A percentile compares a stretch with the other conserved stretches of the same genome.
phyloP scores from a whole-genome alignment of 805 yeast genomes.

The Candida germanica region DNA sequence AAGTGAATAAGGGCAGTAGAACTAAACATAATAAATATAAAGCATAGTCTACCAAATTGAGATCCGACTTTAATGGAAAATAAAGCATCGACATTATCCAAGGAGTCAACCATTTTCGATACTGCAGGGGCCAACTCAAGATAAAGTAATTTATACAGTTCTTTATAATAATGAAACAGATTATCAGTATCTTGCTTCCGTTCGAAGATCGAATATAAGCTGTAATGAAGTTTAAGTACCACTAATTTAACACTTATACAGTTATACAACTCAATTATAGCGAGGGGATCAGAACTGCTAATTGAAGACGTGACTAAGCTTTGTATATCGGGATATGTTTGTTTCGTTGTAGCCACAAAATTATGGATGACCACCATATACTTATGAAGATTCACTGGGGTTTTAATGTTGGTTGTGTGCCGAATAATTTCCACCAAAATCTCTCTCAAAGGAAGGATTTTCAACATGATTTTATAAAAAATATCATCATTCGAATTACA shows the following conservation, averaged over 20 bases:
- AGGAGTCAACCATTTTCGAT: background rate
- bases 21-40: slow-evolving; percentile 7
- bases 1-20: slow-evolving; percentile 9
- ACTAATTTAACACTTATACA: background rate
- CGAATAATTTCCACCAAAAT: slow-evolving; percentile 4
- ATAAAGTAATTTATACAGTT: background rate
- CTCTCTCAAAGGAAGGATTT: slow-evolving; percentile 7
- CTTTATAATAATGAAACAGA: slow-evolving; percentile 5
- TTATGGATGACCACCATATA: background rate
- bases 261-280: background rate
- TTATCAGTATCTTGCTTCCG: background rate
- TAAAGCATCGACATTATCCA: slow-evolving; percentile 1
- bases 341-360: background rate
- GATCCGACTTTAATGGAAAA: slow-evolving; percentile 4
- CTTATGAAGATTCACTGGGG: slow-evolving; percentile 1
- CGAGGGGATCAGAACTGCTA: background rate
- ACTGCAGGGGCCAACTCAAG: slow-evolving; percentile 1
- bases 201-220: slow-evolving; percentile 6
- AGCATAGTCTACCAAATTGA: slow-evolving; percentile 6
- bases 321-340: too few relatives aligned
- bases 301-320: background rate
- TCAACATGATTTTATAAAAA: slow-evolving; percentile 5
- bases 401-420: slow-evolving; percentile 2
- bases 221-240: slow-evolving; percentile 7
- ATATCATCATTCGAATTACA: slow-evolving; percentile 9